A percentile compares a stretch with the other conserved stretches of the same genome.
Evolutionary conservation across 2,329 filamentous ascomycete genomes (phyloP).

Genomic region (Fusarium sp.): DNA sequence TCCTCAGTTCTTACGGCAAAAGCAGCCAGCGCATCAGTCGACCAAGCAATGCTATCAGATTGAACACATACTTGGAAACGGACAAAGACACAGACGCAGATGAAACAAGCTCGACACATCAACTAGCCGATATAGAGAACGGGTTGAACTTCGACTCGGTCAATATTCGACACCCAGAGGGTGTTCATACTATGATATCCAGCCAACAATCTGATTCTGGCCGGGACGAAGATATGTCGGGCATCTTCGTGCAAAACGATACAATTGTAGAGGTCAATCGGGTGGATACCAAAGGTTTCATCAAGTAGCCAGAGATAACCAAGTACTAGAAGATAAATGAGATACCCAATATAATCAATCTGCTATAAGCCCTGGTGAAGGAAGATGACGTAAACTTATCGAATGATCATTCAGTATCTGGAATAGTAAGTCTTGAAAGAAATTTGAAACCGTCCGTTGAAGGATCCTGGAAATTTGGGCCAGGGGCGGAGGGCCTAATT

Average conservation of each 20-base stretch:
- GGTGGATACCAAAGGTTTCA: neutral
- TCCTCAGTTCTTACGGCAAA: conserved; percentile 36
- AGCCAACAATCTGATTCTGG: conserved; percentile 7
- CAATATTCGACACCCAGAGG: neutral
- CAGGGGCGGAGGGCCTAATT: too few relatives aligned
- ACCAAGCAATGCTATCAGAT: conserved; percentile 30
- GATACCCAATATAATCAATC: too few relatives aligned
- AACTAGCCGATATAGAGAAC: conserved; percentile 29
- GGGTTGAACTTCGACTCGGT: neutral
- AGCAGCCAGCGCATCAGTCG: conserved; percentile 38
- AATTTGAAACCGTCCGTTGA: too few relatives aligned
- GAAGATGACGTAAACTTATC: too few relatives aligned
- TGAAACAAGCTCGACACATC: conserved; percentile 41
- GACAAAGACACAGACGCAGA: conserved; percentile 18
- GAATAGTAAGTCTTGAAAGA: too few relatives aligned
- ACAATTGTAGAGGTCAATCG: conserved; percentile 28
- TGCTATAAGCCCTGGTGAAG: too few relatives aligned
- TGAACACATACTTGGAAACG: conserved; percentile 22
- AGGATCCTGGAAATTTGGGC: too few relatives aligned
- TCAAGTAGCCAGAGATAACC: too few relatives aligned
- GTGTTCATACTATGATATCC: conserved; percentile 29
- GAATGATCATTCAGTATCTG: too few relatives aligned
- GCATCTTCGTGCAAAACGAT: conserved; percentile 33
- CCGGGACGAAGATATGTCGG: neutral
- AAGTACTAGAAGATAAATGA: too few relatives aligned